Conservation (phyloP, 345 rosid species). For the Brassica juncea region DNA sequence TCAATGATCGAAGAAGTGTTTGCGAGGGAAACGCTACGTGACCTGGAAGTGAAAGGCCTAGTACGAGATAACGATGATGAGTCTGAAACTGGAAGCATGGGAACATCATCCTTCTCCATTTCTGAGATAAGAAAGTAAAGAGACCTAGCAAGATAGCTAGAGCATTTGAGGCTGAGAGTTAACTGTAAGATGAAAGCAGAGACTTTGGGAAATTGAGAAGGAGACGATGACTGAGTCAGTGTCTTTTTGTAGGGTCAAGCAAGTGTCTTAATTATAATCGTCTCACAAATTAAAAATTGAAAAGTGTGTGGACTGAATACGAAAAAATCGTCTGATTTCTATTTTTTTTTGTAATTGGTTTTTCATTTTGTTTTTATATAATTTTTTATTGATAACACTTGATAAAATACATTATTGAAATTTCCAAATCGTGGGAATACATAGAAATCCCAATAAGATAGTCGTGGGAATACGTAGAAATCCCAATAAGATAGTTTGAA, state of each 20-base stretch:
- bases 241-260: background rate
- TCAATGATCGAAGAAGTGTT: conserved; percentile 52
- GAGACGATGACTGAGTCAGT: background rate
- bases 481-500: too few relatives aligned
- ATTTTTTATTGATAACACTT: too few relatives aligned
- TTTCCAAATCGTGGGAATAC: too few relatives aligned
- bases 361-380: too few relatives aligned
- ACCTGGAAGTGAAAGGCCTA: conserved; percentile 40
- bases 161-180: background rate
- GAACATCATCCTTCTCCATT: conserved; percentile 13
- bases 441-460: too few relatives aligned
- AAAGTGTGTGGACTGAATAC: background rate
- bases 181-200: background rate
- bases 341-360: too few relatives aligned
- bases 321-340: background rate
- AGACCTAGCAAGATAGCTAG: background rate
- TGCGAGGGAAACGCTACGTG: conserved; percentile 65
- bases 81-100: background rate
- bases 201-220: background rate
- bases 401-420: too few relatives aligned
- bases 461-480: too few relatives aligned
- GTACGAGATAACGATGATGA: conserved; percentile 37
- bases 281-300: background rate
- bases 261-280: background rate
- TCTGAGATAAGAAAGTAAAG: background rate